Evolutionary conservation across 2,329 filamentous ascomycete species (phyloP).

Genomic region (Claviceps humidiphila): DNA sequence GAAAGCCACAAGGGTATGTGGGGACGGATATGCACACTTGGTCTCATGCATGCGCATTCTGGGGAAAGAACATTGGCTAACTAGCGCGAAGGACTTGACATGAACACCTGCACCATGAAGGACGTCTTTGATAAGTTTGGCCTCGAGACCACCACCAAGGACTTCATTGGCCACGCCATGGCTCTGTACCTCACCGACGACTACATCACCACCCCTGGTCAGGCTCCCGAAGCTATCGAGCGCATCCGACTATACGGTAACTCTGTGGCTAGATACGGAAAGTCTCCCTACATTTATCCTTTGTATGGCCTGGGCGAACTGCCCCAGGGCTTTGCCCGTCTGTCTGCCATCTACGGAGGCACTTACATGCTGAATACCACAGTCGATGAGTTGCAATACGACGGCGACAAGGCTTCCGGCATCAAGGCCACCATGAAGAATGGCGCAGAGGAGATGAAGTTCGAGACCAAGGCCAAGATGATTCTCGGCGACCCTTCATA

Average conservation of each 20-base stretch:
- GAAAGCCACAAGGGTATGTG: constrained; percentile 74
- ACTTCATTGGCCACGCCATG: constrained; percentile 98
- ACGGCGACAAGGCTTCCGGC: constrained; percentile 72
- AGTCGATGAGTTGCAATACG: constrained; percentile 80
- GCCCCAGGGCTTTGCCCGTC: constrained; percentile 90
- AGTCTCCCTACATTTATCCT: constrained; percentile 98
- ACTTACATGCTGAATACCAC: constrained; percentile 99
- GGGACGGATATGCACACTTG: neutral
- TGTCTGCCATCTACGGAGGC: constrained; percentile 95
- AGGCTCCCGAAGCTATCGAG: constrained; percentile 73
- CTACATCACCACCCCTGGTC: constrained; percentile 63
- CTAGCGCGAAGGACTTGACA: constrained; percentile 53
- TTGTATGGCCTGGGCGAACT: constrained; percentile 95
- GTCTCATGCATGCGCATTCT: neutral
- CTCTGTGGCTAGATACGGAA: constrained; percentile 94
- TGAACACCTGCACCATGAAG: constrained; percentile 76
- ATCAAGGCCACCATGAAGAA: constrained; percentile 92
- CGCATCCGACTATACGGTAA: constrained; percentile 94
- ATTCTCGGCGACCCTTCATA: constrained; percentile 95
- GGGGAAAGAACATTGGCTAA: constrained; percentile 8
- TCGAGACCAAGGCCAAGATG: constrained; percentile 90
- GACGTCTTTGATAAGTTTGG: constrained; percentile 99
- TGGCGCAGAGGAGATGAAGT: constrained; percentile 81
- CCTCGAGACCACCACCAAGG: constrained; percentile 74
- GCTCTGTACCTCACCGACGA: constrained; percentile 84